Percentiles rank a stretch among this genome's conserved stretches.
Evolutionary conservation across 495 filamentous ascomycete species (phyloP).

Genomic region (Penicillium parvum): DNA sequence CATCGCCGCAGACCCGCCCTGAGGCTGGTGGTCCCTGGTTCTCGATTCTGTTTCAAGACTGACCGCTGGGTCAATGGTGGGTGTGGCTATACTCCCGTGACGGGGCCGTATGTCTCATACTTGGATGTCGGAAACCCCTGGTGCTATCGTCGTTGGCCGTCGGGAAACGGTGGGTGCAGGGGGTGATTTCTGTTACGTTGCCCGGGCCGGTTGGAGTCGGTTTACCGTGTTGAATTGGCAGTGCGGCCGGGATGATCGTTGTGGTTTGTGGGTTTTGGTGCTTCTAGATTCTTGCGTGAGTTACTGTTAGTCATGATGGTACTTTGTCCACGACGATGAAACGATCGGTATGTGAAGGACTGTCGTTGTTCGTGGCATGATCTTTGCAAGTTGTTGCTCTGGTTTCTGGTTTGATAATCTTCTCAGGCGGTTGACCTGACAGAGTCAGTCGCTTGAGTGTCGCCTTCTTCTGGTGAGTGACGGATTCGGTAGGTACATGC

Average conservation of each 20-base stretch:
- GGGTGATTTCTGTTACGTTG: neutral
- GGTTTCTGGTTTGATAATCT: too few species aligned
- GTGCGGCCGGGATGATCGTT: neutral
- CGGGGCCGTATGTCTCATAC: neutral
- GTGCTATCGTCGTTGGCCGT: too few species aligned
- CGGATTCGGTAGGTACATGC: neutral
- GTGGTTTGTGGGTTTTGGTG: neutral
- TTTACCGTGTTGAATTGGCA: constrained; percentile 1
- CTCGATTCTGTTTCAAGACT: neutral
- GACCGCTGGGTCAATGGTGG: constrained; percentile 1
- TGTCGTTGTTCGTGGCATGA: too few species aligned
- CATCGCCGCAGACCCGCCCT: constrained; percentile 2
- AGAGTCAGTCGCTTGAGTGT: neutral
- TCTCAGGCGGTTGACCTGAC: neutral
- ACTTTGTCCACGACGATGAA: too few species aligned
- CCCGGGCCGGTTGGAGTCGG: constrained; percentile 5
- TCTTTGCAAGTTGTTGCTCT: too few species aligned
- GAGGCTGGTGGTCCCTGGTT: neutral
- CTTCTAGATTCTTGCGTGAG: neutral
- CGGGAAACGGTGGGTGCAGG: constrained; percentile 1
- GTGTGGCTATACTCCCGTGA: neutral
- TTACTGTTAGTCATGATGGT: neutral
- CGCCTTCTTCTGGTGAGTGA: neutral
- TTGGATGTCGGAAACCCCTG: neutral
- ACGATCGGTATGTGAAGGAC: too few species aligned